Evolutionary conservation across 2,329 filamentous ascomycete genomes (phyloP).

Genomic region (Helicocarpus griseus): DNA sequence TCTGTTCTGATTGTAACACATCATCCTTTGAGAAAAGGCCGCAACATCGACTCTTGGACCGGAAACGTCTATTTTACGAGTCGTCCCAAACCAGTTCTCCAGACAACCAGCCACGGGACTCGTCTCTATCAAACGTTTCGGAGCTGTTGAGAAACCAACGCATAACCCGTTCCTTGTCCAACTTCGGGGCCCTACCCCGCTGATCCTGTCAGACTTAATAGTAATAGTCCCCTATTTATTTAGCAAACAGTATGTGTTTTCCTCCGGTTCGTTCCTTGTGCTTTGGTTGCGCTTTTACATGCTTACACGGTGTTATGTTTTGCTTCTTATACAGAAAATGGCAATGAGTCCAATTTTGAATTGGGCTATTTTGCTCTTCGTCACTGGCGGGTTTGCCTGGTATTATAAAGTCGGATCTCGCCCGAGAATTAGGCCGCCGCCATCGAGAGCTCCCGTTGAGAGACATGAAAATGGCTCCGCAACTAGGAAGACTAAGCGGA

Average conservation of each 20-base stretch:
- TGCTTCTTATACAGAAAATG: neutral
- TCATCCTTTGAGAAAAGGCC: neutral
- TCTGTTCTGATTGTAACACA: neutral
- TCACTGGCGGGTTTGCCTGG: conserved; percentile 32
- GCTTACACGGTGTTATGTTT: neutral
- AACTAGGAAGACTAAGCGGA: conserved; percentile 35
- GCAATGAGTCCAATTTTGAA: conserved; percentile 36
- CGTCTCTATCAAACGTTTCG: neutral
- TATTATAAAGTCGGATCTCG: conserved; percentile 31
- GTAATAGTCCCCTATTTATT: conserved; percentile 29
- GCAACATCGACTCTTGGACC: neutral
- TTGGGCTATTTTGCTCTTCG: conserved; percentile 35
- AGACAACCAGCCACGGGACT: neutral
- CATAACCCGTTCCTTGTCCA: neutral
- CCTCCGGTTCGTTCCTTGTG: neutral
- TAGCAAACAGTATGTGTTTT: conserved; percentile 16
- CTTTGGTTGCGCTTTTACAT: neutral
- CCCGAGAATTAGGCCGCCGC: conserved; percentile 19
- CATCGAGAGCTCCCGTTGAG: conserved; percentile 23
- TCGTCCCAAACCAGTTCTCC: neutral
- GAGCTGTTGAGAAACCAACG: neutral
- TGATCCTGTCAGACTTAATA: conserved; percentile 1
- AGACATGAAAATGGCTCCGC: conserved; percentile 24
- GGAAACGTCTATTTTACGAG: neutral
- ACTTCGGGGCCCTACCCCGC: neutral